These are phyloP conservation scores for Apium graveolens DNA, from an alignment of 129 eudicot genomes.

Conservation along the genomic window DNA sequence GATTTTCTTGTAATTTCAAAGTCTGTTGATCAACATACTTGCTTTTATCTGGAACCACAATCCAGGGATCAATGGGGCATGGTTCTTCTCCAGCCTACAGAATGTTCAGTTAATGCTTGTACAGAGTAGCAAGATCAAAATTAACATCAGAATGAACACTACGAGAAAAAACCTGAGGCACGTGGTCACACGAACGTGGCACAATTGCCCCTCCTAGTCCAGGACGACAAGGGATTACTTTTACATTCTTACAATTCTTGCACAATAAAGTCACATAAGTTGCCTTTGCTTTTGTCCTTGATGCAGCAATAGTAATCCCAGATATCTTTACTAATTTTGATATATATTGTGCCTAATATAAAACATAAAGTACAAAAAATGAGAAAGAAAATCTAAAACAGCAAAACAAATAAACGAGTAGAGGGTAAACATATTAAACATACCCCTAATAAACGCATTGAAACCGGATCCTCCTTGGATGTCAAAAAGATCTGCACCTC, in stretches of 20 bases:
- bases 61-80: conserved; percentile 96
- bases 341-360: conserved; percentile 73
- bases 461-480: conserved; percentile 79
- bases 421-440: conserved; percentile 10
- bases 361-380: background rate
- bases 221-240: conserved; percentile 90
- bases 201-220: conserved; percentile 97
- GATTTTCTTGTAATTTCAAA: conserved; percentile 88
- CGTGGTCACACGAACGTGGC: conserved; percentile 89
- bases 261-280: conserved; percentile 85
- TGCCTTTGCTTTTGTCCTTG: conserved; percentile 94
- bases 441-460: conserved; percentile 95
- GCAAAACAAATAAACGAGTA: background rate
- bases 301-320: conserved; percentile 97
- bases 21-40: conserved; percentile 99
- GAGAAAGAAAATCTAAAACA: background rate
- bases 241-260: conserved; percentile 85
- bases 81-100: conserved; percentile 77
- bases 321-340: conserved; percentile 94
- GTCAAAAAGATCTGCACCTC: conserved; percentile 85
- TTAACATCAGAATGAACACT: background rate
- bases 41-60: conserved; percentile 96
- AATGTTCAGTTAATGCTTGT: background rate
- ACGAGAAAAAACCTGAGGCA: conserved; percentile 46
- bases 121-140: background rate